phyloP scores from a whole-genome alignment of 192 early-diverging fungal genomes.

The Umbelopsis isabellina region DNA sequence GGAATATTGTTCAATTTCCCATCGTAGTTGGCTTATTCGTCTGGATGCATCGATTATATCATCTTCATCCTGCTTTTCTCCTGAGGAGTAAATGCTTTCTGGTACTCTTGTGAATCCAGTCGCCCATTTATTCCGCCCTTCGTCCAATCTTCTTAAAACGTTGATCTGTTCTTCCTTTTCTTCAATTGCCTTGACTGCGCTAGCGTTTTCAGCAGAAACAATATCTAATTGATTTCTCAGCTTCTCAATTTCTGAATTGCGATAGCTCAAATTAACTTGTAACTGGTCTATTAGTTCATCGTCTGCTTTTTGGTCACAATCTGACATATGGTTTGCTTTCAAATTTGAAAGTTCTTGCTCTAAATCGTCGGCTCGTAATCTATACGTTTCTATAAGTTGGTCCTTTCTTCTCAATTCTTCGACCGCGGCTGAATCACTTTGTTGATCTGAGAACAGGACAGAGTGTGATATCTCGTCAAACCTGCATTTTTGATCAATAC shows the following conservation, averaged over 20 bases:
- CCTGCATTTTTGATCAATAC: no score
- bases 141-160: slow-evolving; percentile 7
- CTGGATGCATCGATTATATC: slow-evolving; percentile 15
- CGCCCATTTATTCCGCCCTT: slow-evolving; percentile 14
- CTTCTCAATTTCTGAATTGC: not conserved
- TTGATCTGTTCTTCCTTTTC: slow-evolving; percentile 13
- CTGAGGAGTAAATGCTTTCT: not conserved
- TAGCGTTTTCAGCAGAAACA: not conserved
- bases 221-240: not conserved
- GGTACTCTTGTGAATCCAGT: slow-evolving; percentile 13
- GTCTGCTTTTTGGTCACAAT: no score
- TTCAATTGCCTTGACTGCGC: not conserved
- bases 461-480: no score
- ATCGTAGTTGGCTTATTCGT: slow-evolving; percentile 3
- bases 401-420: no score
- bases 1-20: slow-evolving; percentile 15
- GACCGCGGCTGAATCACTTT: no score
- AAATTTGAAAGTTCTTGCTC: no score
- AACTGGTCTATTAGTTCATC: no score
- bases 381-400: no score
- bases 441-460: no score
- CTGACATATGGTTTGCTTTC: no score
- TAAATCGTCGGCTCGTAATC: no score
- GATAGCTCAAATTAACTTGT: no score
- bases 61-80: slow-evolving; percentile 1